Evolutionary conservation across 2,329 filamentous ascomycete species (phyloP), one percentile per base, ranked within the genome.

Genomic region (Fusarium scirpi): DNA sequence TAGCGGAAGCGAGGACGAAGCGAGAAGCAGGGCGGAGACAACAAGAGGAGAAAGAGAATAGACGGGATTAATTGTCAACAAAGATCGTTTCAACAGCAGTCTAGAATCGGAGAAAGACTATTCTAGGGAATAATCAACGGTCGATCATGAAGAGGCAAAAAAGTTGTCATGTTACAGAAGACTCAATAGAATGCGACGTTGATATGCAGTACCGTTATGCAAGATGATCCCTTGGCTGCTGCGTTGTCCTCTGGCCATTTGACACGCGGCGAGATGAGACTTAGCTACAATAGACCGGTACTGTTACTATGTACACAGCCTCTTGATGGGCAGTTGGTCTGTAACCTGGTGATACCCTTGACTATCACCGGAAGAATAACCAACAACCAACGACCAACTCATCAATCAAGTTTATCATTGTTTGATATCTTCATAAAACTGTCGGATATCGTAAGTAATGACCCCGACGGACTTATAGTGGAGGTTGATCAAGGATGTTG

Each of bases 221-320:
- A 32, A 67, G 56, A 67, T 57, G 48, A 58, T 68, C 67, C 53
- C 52, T 53, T 45, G 40, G 43, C 47, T 29, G 32, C 52, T 52
- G 58, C 40, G 51, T 55, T 56, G 58, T 55, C 64, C 67, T 71
- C 67, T 54, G 29, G 41, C 67, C 63, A 63, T 70, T 68, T 58
- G 44, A 68, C 67, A 68, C 63, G 63, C 60, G 58, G 49, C 44
- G 27, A 53, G 13, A 20, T 20, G 45, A 47, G 24, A 27, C 34
- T 38, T 38, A 38, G 32, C 32, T 52, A 49, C 44, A 24, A 38
- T 38, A 38, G 34, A 38, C 18, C n/a, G 34, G 34, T 38, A n/a
- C 34, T 38, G 29, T 30, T 30, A 15, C 29, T 30, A 6, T 30
- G 13, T 38, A 52, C 62, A 63, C 67, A 71, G 54, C 63, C 67